A percentile compares a stretch with the other conserved stretches of the same genome.
These are phyloP conservation scores for Laguncularia racemosa DNA, from an alignment of 345 rosid species.

Conservation along the genomic window DNA sequence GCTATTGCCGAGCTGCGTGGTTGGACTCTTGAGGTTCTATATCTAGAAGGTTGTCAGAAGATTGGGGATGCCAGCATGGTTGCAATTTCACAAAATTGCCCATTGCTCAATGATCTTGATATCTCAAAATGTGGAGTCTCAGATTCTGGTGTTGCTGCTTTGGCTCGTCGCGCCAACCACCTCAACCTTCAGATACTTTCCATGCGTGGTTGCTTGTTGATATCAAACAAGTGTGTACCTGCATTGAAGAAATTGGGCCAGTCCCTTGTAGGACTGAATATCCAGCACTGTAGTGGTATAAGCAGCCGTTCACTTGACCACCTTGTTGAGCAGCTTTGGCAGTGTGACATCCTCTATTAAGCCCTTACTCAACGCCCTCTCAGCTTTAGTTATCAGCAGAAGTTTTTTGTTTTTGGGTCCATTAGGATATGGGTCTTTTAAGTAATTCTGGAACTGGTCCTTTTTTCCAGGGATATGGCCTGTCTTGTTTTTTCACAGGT, in stretches of 20 bases:
- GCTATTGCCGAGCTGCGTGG: conserved; percentile 55
- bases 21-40: conserved; percentile 63
- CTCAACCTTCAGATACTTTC: conserved; percentile 74
- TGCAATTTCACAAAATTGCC: conserved; percentile 63
- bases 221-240: conserved; percentile 61
- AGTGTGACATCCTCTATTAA: conserved; percentile 80
- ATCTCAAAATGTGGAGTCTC: conserved; percentile 60
- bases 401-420: conserved; percentile 58
- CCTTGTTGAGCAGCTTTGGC: conserved; percentile 65
- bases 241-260: conserved; percentile 46
- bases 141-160: conserved; percentile 50
- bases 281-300: conserved; percentile 71
- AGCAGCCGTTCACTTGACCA: conserved; percentile 39
- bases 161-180: conserved; percentile 43
- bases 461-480: conserved; percentile 54
- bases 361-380: conserved; percentile 3
- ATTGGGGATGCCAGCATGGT: conserved; percentile 58
- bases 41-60: conserved; percentile 64
- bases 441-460: conserved; percentile 17
- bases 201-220: conserved; percentile 53
- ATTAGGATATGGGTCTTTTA: conserved; percentile 43
- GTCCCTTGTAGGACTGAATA: conserved; percentile 67
- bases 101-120: conserved; percentile 69
- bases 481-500: conserved; percentile 52
- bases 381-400: conserved; percentile 12